Evolutionary conservation across 495 filamentous ascomycete genomes (phyloP).

Genomic region (Penicillium taxi): DNA sequence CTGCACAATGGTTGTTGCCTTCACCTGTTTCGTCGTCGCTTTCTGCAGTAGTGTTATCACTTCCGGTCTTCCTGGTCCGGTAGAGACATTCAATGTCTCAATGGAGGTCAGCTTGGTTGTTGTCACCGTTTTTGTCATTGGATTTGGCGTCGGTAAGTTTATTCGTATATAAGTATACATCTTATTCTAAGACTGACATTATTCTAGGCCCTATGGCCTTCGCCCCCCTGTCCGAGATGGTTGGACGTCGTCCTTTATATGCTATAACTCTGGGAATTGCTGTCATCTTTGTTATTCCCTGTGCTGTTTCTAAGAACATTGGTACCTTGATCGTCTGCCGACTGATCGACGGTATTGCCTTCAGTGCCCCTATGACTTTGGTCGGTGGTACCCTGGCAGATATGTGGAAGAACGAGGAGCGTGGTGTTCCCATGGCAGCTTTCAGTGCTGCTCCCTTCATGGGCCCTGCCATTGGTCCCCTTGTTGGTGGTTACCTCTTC

Average conservation of each 20-base stretch:
- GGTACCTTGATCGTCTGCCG: conserved; percentile 65
- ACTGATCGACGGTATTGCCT: conserved; percentile 70
- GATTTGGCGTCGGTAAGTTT: conserved; percentile 62
- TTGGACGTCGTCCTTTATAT: conserved; percentile 63
- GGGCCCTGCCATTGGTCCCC: conserved; percentile 64
- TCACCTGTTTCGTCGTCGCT: conserved; percentile 59
- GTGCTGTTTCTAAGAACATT: conserved; percentile 67
- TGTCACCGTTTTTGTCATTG: conserved; percentile 69
- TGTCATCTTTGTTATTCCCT: conserved; percentile 70
- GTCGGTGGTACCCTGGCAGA: conserved; percentile 77
- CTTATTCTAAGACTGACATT: conserved; percentile 11
- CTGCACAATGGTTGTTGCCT: conserved; percentile 52
- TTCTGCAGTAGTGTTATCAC: conserved; percentile 58
- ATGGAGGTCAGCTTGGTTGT: conserved; percentile 58
- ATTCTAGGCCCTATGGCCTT: conserved; percentile 63
- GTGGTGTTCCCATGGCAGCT: conserved; percentile 79
- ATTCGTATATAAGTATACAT: no score
- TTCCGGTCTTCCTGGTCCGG: conserved; percentile 54
- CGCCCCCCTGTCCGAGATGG: conserved; percentile 66
- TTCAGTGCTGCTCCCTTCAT: conserved; percentile 74
- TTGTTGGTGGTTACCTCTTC: conserved; percentile 66
- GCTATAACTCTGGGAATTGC: conserved; percentile 47
- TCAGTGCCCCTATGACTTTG: conserved; percentile 75
- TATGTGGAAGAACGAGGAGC: conserved; percentile 71
- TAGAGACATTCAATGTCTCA: conserved; percentile 53